These are phyloP conservation scores for Xanthoconium purpureum DNA, from an alignment of 768 basidiomycete species.

Conservation along the genomic window DNA sequence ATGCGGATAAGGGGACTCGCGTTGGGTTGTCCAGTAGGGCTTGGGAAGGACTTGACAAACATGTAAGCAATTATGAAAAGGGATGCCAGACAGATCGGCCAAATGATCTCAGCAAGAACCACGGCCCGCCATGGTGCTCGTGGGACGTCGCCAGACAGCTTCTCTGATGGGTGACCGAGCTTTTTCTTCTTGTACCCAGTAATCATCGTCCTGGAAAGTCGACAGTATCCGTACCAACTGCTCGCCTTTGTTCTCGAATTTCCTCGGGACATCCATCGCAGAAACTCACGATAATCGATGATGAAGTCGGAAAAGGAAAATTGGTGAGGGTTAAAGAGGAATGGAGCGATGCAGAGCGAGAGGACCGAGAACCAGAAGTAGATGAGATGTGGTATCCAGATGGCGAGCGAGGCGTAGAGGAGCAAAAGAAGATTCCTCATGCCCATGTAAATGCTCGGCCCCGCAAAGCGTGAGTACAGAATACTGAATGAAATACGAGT, in stretches of 20 bases:
- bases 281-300: constrained; percentile 97
- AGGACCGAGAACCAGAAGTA: constrained; percentile 99
- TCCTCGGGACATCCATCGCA: constrained; percentile 99
- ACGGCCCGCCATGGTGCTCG: constrained; percentile 86
- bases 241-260: constrained; percentile 96
- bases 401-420: constrained; percentile 84
- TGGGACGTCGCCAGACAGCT: constrained; percentile 90
- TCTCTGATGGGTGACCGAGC: constrained; percentile 96
- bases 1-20: constrained; percentile 92
- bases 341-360: constrained; percentile 93
- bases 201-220: constrained; percentile 93
- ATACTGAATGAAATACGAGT: constrained; percentile 95
- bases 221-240: constrained; percentile 99
- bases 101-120: constrained; percentile 78
- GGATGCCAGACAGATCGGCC: constrained; percentile 71
- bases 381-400: constrained; percentile 93
- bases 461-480: constrained; percentile 97
- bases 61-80: constrained; percentile 84
- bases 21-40: constrained; percentile 52
- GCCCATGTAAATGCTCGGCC: constrained; percentile 99
- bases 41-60: constrained; percentile 91
- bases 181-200: constrained; percentile 99
- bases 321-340: constrained; percentile 99
- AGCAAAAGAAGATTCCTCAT: constrained; percentile 90
- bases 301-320: constrained; percentile 97